A percentile compares a stretch with the other conserved stretches of the same genome.
Evolutionary conservation across 495 filamentous ascomycete species (phyloP).

Genomic region (Aspergillus carlsbadensis): DNA sequence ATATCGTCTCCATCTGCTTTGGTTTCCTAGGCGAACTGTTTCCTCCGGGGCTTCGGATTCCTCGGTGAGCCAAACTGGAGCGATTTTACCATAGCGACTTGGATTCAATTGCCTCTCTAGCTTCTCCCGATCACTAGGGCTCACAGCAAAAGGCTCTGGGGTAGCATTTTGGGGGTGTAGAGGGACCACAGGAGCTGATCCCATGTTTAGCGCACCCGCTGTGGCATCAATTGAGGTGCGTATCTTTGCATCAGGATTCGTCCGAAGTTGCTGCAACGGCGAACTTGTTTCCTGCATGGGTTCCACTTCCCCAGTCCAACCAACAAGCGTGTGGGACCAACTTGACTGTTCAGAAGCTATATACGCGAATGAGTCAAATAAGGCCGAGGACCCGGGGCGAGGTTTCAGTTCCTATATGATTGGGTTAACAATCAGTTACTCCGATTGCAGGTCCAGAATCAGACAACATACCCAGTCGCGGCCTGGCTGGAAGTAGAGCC

Average conservation of each 20-base stretch:
- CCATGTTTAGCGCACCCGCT: slow-evolving; percentile 48
- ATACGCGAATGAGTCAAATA: slow-evolving; percentile 85
- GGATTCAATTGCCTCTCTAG: slow-evolving; percentile 68
- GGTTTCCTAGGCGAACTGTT: slow-evolving; percentile 67
- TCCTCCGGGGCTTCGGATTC: slow-evolving; percentile 63
- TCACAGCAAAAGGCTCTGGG: slow-evolving; percentile 64
- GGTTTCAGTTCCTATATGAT: slow-evolving; percentile 61
- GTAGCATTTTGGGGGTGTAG: slow-evolving; percentile 53
- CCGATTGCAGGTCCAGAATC: neutral
- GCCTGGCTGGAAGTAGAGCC: slow-evolving; percentile 62
- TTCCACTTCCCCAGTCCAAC: slow-evolving; percentile 90
- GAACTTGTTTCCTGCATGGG: slow-evolving; percentile 37
- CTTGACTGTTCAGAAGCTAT: slow-evolving; percentile 70
- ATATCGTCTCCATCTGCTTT: slow-evolving; percentile 79
- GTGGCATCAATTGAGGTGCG: slow-evolving; percentile 20
- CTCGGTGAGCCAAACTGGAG: slow-evolving; percentile 84
- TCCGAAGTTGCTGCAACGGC: slow-evolving; percentile 34
- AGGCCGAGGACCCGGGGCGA: slow-evolving; percentile 79
- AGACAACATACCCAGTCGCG: slow-evolving; percentile 65
- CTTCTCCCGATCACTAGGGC: slow-evolving; percentile 59
- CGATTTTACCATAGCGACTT: slow-evolving; percentile 65
- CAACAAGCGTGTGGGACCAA: slow-evolving; percentile 86
- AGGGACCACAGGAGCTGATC: slow-evolving; percentile 70
- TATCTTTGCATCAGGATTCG: slow-evolving; percentile 28
- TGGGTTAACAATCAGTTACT: neutral